Percentiles rank a stretch among this genome's conserved stretches.
phyloP scores from a whole-genome alignment of 2,329 filamentous ascomycete species.

The Periglandula ipomoeae region DNA sequence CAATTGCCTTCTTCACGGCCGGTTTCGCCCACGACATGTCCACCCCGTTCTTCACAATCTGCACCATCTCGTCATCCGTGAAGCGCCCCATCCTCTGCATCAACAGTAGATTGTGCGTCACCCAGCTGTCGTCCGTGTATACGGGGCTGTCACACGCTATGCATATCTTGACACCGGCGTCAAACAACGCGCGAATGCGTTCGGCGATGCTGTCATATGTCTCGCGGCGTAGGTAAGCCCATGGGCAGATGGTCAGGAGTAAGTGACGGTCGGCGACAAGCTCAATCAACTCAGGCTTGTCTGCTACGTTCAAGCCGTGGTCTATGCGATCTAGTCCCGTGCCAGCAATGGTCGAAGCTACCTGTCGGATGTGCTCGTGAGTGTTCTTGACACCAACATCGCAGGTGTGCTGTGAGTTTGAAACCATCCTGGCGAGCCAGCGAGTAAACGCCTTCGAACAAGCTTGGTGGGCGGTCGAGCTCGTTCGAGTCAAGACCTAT shows the following conservation, averaged over 20 bases:
- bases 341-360: conserved; percentile 38
- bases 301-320: conserved; percentile 57
- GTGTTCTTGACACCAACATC: conserved; percentile 41
- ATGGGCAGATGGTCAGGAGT: conserved; percentile 60
- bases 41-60: conserved; percentile 31
- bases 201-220: conserved; percentile 39
- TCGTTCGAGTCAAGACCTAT: conserved; percentile 39
- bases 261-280: conserved; percentile 45
- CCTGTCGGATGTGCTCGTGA: conserved; percentile 43
- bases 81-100: conserved; percentile 31
- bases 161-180: conserved; percentile 54
- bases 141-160: conserved; percentile 66
- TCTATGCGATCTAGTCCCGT: conserved; percentile 59
- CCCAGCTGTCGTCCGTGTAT: conserved; percentile 47
- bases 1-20: conserved; percentile 22
- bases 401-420: conserved; percentile 38
- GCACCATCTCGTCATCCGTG: conserved; percentile 31
- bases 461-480: conserved; percentile 31
- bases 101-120: conserved; percentile 36
- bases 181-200: conserved; percentile 40
- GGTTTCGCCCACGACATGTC: conserved; percentile 36
- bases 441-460: conserved; percentile 32
- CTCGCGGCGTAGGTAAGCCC: conserved; percentile 12
- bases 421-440: conserved; percentile 30
- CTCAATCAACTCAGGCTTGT: conserved; percentile 47